Evolutionary conservation across 768 basidiomycete species (phyloP), one percentile per base, ranked within the genome.

Genomic region (Kwoniella sp.): DNA sequence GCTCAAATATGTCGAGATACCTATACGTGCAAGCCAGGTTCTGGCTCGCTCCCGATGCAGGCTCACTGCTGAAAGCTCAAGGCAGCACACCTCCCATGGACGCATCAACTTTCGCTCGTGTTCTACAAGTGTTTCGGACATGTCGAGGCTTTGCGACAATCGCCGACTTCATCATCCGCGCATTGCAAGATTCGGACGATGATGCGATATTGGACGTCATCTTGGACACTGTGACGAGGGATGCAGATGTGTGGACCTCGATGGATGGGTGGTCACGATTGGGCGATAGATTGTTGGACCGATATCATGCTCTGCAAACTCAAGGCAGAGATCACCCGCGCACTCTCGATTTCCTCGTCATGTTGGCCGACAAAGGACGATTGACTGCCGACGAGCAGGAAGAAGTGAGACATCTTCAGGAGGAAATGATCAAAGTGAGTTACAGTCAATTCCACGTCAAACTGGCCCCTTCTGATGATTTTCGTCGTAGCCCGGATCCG

Each of bases 241-340:
- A 72, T 31, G 76, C 74, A 22, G 76, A 75, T 45, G 54, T 66
- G 1, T 78, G 74, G 74, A 78, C 76, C 0, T 68, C 74, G 9
- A 75, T 72, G 69, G 76, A 78, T 57, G 68, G 74, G 3, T 75
- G 74, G 74, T 52, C 57, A 2, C 41, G 57, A 26, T 51, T 78
- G 9, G 58, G 61, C 28, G 74, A 75, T 48, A 72, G 66, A 20
- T 45, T 75, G 30, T 58, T 78, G 57, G 67, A 71, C 30, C 55
- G 71, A 23, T 67, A 68, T 52, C 63, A 70, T 13, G 17, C 31
- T 4, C 47, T 70, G 17, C 63, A 69, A 26, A 54, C 58, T 8
- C 47, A 55, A 15, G 67, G 69, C 13, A 52, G 50, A 37, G 58
- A 63, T 41, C 62, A 73, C 53, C 59, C 50, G 2, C 58, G 56